Evolutionary conservation across 2,329 filamentous ascomycete genomes (phyloP).

Genomic region (Colletotrichum sp.): DNA sequence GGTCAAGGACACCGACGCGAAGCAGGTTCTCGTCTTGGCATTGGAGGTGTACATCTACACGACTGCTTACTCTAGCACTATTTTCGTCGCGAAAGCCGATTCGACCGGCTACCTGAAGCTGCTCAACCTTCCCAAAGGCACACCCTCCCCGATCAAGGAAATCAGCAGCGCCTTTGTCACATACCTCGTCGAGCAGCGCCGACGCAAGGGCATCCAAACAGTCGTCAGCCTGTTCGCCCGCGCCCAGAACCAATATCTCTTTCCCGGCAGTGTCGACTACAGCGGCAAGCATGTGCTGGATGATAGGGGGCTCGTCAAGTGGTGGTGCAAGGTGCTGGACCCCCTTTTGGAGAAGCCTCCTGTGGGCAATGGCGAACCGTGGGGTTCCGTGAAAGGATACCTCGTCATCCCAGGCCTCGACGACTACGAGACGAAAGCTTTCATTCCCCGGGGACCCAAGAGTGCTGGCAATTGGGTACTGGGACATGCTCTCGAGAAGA

Average conservation of each 20-base stretch:
- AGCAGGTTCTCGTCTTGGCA: conserved; percentile 75
- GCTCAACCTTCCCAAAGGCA: conserved; percentile 65
- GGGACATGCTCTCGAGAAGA: conserved; percentile 70
- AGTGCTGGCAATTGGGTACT: conserved; percentile 70
- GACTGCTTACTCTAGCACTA: conserved; percentile 78
- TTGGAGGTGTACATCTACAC: conserved; percentile 89
- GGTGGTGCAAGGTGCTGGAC: conserved; percentile 93
- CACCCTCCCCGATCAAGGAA: conserved; percentile 74
- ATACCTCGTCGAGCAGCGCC: conserved; percentile 72
- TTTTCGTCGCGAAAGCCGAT: conserved; percentile 97
- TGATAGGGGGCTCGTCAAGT: conserved; percentile 87
- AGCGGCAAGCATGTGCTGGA: conserved; percentile 87
- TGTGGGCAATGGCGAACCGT: conserved; percentile 31
- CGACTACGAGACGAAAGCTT: conserved; percentile 76
- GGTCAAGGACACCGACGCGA: conserved; percentile 22
- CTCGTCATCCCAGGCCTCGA: conserved; percentile 89
- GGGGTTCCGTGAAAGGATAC: conserved; percentile 71
- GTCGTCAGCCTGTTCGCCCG: conserved; percentile 91
- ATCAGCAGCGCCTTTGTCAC: conserved; percentile 78
- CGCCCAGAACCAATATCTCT: conserved; percentile 92
- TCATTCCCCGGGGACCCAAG: conserved; percentile 65
- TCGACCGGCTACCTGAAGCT: conserved; percentile 86
- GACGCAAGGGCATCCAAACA: conserved; percentile 68
- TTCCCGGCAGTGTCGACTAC: conserved; percentile 89
- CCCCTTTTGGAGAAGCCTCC: conserved; percentile 66